Evolutionary conservation across 129 eudicot genomes (phyloP).

Genomic region (Flaveria brownii): DNA sequence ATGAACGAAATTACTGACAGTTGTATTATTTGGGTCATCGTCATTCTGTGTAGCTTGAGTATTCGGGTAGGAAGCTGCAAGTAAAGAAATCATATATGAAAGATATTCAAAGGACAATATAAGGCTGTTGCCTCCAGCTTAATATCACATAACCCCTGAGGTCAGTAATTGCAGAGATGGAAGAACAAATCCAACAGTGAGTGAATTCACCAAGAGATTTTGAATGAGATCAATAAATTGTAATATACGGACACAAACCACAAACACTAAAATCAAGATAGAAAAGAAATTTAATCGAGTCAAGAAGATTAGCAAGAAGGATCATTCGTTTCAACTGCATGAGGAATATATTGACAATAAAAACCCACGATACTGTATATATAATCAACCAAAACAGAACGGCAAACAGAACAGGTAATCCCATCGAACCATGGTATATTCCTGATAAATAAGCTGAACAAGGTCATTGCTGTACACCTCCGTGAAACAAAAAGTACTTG

Average conservation of each 20-base stretch:
- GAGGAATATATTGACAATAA: not conserved
- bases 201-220: slow-evolving; percentile 2
- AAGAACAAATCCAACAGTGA: not conserved
- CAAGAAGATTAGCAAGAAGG: not conserved
- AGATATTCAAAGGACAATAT: not conserved
- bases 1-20: slow-evolving; percentile 61
- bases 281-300: not conserved
- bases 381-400: not conserved
- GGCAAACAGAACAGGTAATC: not conserved
- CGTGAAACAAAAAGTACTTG: not conserved
- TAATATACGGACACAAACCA: slow-evolving; percentile 6
- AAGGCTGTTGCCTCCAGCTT: not conserved
- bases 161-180: not conserved
- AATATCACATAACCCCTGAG: not conserved
- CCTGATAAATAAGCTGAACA: not conserved
- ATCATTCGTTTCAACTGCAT: not conserved
- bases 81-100: slow-evolving; percentile 30
- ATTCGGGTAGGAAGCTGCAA: slow-evolving; percentile 77
- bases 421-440: not conserved
- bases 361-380: not conserved
- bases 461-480: slow-evolving; percentile 8
- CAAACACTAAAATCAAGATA: not conserved
- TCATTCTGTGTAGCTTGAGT: slow-evolving; percentile 70
- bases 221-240: slow-evolving; percentile 6
- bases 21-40: slow-evolving; percentile 90